Base-by-base conservation (phyloP, 768 basidiomycete genomes). In the Panellus pusillus region DNA sequence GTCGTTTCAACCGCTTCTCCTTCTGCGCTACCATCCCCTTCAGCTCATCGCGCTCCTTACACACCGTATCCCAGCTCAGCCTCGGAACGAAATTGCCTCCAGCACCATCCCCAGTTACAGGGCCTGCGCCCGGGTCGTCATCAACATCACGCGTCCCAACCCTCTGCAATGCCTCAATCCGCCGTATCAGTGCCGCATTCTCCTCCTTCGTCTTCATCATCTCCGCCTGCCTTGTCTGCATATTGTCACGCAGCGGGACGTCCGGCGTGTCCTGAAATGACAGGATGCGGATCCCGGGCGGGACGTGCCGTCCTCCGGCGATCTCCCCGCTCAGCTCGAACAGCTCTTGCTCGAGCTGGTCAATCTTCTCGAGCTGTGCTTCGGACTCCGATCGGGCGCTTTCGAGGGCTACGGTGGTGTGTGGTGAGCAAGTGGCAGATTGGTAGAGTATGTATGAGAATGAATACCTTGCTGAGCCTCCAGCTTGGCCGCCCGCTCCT, bases 301-400 rank as follows among this genome's bases (percentile, higher is more conserved):
- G 89, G 0, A 91, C 76, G 60, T 91, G 87, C 38, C 84, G 72
- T 4, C 91, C 92, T 0, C 79, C 82, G 0, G 84, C 90, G 24
- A 91, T 84, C 66, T 89, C 84, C 0, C 90, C 90, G 3, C 79
- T 72, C 2, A 92, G 76, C 48, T 93, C 89, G 64, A 89, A 91
- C 8, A 93, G 78, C 9, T 78, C 75, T 65, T 93, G 91, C 62
- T 91, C 88, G 35, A 92, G 77, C n/a, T 73, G 65, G 20, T 91
- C 90, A 31, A 90, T 81, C 65, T 77, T 78, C 46, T 74, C 74
- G 1, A 77, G 69, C 14, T 80, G 75, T 36, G 68, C 56, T 43
- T 74, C 71, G 36, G 65, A 52, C 36, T 68, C 71, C 0, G 65
- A 59, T 28, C 73, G 70, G 0, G 72, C 70, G 46, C 73, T 68